Conservation (phyloP, 495 filamentous ascomycete genomes). For the Neurospora discreta region DNA sequence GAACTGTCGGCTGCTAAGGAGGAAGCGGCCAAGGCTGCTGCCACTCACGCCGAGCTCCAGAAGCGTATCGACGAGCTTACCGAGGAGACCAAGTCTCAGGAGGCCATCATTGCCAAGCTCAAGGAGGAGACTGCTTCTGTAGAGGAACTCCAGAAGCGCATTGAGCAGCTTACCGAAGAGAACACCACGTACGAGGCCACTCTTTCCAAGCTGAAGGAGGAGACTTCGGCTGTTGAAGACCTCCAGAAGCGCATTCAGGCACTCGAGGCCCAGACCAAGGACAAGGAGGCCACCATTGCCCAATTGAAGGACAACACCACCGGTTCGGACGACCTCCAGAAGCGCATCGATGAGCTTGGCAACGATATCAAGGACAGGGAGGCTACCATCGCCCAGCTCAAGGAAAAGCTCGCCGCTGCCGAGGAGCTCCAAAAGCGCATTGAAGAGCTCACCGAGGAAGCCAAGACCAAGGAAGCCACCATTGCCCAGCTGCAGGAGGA, state of each 20-base stretch:
- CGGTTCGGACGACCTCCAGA: constrained; percentile 24
- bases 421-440: constrained; percentile 37
- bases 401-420: constrained; percentile 32
- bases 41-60: constrained; percentile 30
- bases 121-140: constrained; percentile 34
- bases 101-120: constrained; percentile 32
- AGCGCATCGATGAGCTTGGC: constrained; percentile 21
- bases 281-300: constrained; percentile 25
- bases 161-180: constrained; percentile 25
- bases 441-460: constrained; percentile 37
- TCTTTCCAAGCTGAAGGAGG: constrained; percentile 35
- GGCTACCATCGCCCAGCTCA: constrained; percentile 18
- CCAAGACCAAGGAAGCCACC: constrained; percentile 26
- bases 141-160: constrained; percentile 29
- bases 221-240: constrained; percentile 27
- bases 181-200: constrained; percentile 30
- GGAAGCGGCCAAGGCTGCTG: constrained; percentile 25
- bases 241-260: constrained; percentile 29
- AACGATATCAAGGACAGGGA: constrained; percentile 29
- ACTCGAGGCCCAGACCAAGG: constrained; percentile 29
- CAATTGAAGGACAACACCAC: constrained; percentile 33
- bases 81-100: constrained; percentile 29
- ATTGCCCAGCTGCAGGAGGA: constrained; percentile 35
- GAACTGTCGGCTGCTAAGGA: constrained; percentile 26
- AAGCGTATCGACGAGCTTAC: constrained; percentile 28